phyloP scores from a whole-genome alignment of 306 rosid genomes.

The Malus orientalis region DNA sequence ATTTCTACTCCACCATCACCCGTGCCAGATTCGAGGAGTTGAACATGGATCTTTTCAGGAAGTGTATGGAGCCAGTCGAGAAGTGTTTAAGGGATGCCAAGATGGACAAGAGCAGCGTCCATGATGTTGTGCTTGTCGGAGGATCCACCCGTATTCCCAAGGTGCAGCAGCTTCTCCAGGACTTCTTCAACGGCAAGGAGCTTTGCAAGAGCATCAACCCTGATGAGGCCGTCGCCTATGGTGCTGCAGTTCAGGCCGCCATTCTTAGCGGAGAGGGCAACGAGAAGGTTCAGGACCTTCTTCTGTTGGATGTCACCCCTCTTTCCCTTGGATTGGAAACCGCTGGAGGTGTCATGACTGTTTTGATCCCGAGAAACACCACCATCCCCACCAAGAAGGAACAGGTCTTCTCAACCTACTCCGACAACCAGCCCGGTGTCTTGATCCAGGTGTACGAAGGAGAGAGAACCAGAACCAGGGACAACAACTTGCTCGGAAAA shows the following conservation, averaged over 20 bases:
- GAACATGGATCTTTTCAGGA: conserved; percentile 62
- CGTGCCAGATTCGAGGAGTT: conserved; percentile 70
- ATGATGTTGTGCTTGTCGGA: conserved; percentile 68
- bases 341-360: conserved; percentile 75
- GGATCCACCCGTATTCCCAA: conserved; percentile 72
- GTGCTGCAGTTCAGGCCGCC: conserved; percentile 69
- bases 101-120: conserved; percentile 55
- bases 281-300: conserved; percentile 75
- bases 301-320: conserved; percentile 62
- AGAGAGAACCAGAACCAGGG: conserved; percentile 59
- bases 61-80: conserved; percentile 73
- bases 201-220: conserved; percentile 74
- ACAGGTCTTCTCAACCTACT: conserved; percentile 70
- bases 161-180: conserved; percentile 58
- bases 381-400: conserved; percentile 77
- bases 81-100: conserved; percentile 67
- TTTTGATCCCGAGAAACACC: conserved; percentile 63
- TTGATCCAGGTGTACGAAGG: conserved; percentile 73
- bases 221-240: conserved; percentile 68
- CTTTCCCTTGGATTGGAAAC: conserved; percentile 65
- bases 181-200: conserved; percentile 62
- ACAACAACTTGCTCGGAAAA: conserved; percentile 65
- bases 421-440: conserved; percentile 78
- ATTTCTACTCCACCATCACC: conserved; percentile 58
- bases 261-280: conserved; percentile 68